These are phyloP conservation scores for Neoboletus magnificus DNA, from an alignment of 768 basidiomycete genomes.

Conservation along the genomic window DNA sequence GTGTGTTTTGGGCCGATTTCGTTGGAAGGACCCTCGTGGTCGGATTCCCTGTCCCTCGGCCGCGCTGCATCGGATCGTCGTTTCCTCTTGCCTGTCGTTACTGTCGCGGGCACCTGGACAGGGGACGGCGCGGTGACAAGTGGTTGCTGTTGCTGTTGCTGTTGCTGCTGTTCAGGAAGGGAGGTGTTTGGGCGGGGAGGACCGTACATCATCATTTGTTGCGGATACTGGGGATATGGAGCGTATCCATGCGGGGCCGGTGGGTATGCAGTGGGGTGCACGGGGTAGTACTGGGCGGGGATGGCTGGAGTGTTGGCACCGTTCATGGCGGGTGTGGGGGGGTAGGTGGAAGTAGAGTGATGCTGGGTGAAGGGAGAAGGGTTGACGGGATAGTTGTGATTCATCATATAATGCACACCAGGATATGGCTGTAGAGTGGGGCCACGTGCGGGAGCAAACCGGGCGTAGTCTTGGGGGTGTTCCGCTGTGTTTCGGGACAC, in stretches of 20 bases:
- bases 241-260: slow-evolving; percentile 42
- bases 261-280: slow-evolving; percentile 53
- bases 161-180: slow-evolving; percentile 35
- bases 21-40: slow-evolving; percentile 58
- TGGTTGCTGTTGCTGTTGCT: slow-evolving; percentile 28
- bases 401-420: slow-evolving; percentile 60
- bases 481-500: slow-evolving; percentile 17
- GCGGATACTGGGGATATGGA: slow-evolving; percentile 54
- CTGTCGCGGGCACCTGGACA: slow-evolving; percentile 32
- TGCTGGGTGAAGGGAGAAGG: slow-evolving; percentile 49
- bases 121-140: slow-evolving; percentile 34
- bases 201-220: slow-evolving; percentile 70
- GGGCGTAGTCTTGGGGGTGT: slow-evolving; percentile 27
- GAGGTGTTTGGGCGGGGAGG: slow-evolving; percentile 35
- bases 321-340: slow-evolving; percentile 34
- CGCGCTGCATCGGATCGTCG: slow-evolving; percentile 44
- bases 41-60: slow-evolving; percentile 51
- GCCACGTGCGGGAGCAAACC: slow-evolving; percentile 37
- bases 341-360: slow-evolving; percentile 37
- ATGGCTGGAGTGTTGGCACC: slow-evolving; percentile 40
- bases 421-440: slow-evolving; percentile 54
- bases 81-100: slow-evolving; percentile 55
- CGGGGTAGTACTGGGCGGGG: slow-evolving; percentile 51
- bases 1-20: slow-evolving; percentile 38
- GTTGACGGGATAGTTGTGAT: slow-evolving; percentile 63